Evolutionary conservation across 73 alveolate genomes (phyloP), one percentile per base, ranked within the genome.

Genomic region (Paramecium biaurelia): DNA sequence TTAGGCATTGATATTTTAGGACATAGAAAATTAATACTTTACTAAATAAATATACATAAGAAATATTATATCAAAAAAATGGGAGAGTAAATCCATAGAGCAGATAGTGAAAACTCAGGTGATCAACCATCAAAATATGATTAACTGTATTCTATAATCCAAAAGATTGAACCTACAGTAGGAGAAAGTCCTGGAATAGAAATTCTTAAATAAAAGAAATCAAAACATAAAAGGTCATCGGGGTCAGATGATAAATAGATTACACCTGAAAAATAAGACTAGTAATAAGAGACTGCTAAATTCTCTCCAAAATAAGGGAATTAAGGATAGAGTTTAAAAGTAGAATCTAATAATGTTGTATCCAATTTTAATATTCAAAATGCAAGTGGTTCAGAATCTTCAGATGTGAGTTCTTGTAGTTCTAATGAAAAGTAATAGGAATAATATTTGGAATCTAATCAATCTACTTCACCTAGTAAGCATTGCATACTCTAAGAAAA

Each of bases 51-150:
- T 21, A 59, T 86, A 72, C 74, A 63, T 32, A 86, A 86, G 70
- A 86, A 86, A 63, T 86, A 86, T 45, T 86, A 86, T 28, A 86
- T 86, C 45, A 57, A 59, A 49, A 23, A 37, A 37, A 37, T 63
- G 85, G 88, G 35, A 38, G 63, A 45, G 70, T 59, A 38, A 63
- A 86, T 67, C 18, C 45, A 63, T 3, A 63, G 21, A 9, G 84
- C 84, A 12, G 84, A 63, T 63, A 63, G 84, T 32, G 84, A 63
- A 63, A 63, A 63, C 12, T 63, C 84, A 12, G 84, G 47, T 63
- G 84, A 63, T 32, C 12, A 63, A 63, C 26, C 84, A 63, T 63
- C 84, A 30, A 63, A 63, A 63, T 63, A 63, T 63, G 84, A 63
- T 63, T 63, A 63, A 63, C 28, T 63, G 49, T 63, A 63, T 26